These are phyloP conservation scores for Bisporella sp. DNA, from an alignment of 2,329 filamentous ascomycete genomes.

Conservation along the genomic window DNA sequence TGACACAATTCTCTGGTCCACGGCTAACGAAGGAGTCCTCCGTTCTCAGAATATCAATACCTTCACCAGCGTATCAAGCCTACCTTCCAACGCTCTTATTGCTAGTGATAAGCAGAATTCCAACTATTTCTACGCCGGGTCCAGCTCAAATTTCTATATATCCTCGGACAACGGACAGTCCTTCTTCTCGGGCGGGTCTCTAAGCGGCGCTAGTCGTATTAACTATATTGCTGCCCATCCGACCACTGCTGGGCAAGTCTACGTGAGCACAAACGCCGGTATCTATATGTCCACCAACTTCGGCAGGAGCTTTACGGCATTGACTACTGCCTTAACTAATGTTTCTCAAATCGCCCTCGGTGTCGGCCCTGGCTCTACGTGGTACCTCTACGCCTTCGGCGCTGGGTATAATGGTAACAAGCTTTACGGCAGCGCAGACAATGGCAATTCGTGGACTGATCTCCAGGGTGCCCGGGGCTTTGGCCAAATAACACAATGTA, in stretches of 20 bases:
- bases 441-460: slow-evolving; percentile 10
- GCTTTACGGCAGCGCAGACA: slow-evolving; percentile 11
- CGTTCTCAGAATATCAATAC: slow-evolving; percentile 17
- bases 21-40: slow-evolving; percentile 5
- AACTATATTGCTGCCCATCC: slow-evolving; percentile 41
- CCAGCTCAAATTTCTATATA: slow-evolving; percentile 35
- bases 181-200: slow-evolving; percentile 28
- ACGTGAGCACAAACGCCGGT: slow-evolving; percentile 47
- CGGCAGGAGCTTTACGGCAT: slow-evolving; percentile 20
- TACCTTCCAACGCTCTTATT: slow-evolving; percentile 38
- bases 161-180: slow-evolving; percentile 41
- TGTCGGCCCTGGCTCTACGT: slow-evolving; percentile 2
- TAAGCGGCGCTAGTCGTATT: slow-evolving; percentile 44
- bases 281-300: slow-evolving; percentile 47
- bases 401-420: slow-evolving; percentile 8
- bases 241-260: slow-evolving; percentile 51
- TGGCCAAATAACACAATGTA: slow-evolving; percentile 8
- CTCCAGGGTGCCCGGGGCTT: slow-evolving; percentile 18
- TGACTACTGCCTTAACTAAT: neutral
- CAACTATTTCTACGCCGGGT: slow-evolving; percentile 13
- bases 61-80: slow-evolving; percentile 38
- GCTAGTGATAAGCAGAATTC: slow-evolving; percentile 41
- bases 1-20: slow-evolving; percentile 10
- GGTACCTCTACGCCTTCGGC: slow-evolving; percentile 14
- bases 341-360: slow-evolving; percentile 6